Evolutionary conservation across 129 eudicot genomes (phyloP), one percentile per base, ranked within the genome.

Genomic region (Saposhnikovia divaricata): DNA sequence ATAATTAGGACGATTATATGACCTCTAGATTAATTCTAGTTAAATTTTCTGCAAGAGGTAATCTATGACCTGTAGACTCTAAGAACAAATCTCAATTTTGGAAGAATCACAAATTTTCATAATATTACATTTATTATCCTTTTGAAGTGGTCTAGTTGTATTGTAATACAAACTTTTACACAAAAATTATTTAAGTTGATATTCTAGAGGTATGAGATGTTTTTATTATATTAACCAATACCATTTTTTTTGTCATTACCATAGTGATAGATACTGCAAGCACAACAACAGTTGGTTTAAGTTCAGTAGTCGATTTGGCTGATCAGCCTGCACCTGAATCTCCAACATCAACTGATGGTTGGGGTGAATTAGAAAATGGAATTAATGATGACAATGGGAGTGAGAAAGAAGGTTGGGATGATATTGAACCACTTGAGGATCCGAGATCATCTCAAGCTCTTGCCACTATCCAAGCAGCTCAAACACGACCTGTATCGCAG

Each of bases 341-440:
- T 55, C 98, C 97, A 34, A 85, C 97, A 43, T 91, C 94, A 55
- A 87, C 92, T 66, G 97, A 95, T 78, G 97, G 98, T 28, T 92
- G 97, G 98, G 98, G 97, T 76, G 98, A 92, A 80, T 90, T 92
- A 44, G 98, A 87, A 63, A 92, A 92, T 61, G 98, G 93, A 80
- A 87, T 90, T 82, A 66, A 79, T 16, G 91, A 80, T 82, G 92
- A 78, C 39, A 79, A 74, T 19, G 98, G 84, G 57, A 80, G 74
- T 45, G 98, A 95, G n/a, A 95, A 90, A 83, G 97, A 86, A 16
- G 96, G 97, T 43, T 95, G 98, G 98, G 98, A 95, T 88, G 98
- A 95, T 81, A 84, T 95, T 53, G 89, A 88, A 82, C 98, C 98
- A 75, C 87, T 92, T 27, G 96, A 95, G 74, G 97, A 90, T 34